These are phyloP conservation scores for Adansonia madagascariensis DNA, from an alignment of 441 rosid genomes.

Conservation along the genomic window DNA sequence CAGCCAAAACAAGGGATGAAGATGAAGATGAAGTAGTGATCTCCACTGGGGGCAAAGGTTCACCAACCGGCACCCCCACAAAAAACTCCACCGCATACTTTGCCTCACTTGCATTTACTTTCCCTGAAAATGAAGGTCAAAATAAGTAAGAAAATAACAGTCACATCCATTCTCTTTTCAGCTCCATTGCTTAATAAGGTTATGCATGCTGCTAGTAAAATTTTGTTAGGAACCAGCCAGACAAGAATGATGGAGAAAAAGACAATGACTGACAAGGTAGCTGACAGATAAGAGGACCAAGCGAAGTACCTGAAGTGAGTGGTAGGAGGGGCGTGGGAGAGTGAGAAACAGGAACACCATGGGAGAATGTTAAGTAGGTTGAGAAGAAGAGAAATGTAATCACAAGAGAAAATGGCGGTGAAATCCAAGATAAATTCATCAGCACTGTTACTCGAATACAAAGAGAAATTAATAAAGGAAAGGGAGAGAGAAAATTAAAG, in stretches of 20 bases:
- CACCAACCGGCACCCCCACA: conserved; percentile 56
- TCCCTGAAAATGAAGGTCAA: conserved; percentile 38
- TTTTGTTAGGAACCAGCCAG: conserved; percentile 41
- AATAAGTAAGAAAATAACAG: conserved; percentile 28
- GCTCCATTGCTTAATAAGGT: conserved; percentile 2
- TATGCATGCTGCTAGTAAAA: not conserved
- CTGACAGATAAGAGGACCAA: not conserved
- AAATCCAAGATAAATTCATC: conserved; percentile 35
- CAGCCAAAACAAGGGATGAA: conserved; percentile 63
- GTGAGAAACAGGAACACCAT: conserved; percentile 42
- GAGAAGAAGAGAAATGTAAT: conserved; percentile 39
- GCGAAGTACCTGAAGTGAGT: conserved; percentile 51
- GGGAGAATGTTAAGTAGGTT: conserved; percentile 42
- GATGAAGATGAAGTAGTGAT: conserved; percentile 34
- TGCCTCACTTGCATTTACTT: conserved; percentile 29
- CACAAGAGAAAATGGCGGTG: conserved; percentile 31
- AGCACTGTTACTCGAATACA: not conserved
- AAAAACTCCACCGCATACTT: conserved; percentile 31
- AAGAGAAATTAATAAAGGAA: not conserved
- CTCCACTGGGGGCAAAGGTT: conserved; percentile 34
- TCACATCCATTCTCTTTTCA: not conserved
- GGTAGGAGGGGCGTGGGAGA: conserved; percentile 44
- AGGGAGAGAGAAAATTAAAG: conserved; percentile 8
- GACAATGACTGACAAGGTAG: not conserved
- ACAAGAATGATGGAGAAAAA: conserved; percentile 19